Conservation (phyloP, 192 early-diverging fungal species). For the Backusella macrospora region DNA sequence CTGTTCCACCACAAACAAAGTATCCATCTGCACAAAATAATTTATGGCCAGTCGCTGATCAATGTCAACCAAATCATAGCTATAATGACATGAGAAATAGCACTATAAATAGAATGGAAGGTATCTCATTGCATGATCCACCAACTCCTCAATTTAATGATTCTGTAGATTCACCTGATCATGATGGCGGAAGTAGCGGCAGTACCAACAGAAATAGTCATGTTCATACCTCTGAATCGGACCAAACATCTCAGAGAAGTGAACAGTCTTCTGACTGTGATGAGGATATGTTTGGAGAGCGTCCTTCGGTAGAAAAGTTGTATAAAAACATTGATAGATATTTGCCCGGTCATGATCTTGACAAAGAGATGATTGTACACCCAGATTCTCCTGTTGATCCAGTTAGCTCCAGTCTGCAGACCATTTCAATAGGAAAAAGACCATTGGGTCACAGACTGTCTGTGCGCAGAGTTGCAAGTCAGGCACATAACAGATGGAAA, state of each 20-base stretch:
- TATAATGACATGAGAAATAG: too few relatives aligned
- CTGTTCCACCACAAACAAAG: too few relatives aligned
- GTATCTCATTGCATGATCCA: constrained; percentile 5
- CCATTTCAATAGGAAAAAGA: not conserved
- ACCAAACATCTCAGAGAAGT: not conserved
- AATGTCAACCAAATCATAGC: too few relatives aligned
- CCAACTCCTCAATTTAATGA: not conserved
- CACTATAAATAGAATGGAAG: not conserved
- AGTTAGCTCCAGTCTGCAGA: not conserved
- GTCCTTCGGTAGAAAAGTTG: constrained; percentile 67
- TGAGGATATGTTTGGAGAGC: constrained; percentile 50
- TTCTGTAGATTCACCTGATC: not conserved
- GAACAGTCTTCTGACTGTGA: not conserved
- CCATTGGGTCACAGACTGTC: constrained; percentile 41
- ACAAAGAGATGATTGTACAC: constrained; percentile 52
- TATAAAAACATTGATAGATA: constrained; percentile 66
- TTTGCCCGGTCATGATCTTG: constrained; percentile 74
- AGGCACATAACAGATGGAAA: constrained; percentile 36
- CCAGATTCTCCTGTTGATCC: not conserved
- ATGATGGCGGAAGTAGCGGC: not conserved
- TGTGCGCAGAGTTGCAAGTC: constrained; percentile 47
- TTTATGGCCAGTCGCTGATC: not conserved
- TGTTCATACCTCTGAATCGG: not conserved
- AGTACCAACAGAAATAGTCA: too few relatives aligned
- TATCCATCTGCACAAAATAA: not conserved